Evolutionary conservation across 345 rosid species (phyloP), one percentile per base, ranked within the genome.

Genomic region (Firmiana major): DNA sequence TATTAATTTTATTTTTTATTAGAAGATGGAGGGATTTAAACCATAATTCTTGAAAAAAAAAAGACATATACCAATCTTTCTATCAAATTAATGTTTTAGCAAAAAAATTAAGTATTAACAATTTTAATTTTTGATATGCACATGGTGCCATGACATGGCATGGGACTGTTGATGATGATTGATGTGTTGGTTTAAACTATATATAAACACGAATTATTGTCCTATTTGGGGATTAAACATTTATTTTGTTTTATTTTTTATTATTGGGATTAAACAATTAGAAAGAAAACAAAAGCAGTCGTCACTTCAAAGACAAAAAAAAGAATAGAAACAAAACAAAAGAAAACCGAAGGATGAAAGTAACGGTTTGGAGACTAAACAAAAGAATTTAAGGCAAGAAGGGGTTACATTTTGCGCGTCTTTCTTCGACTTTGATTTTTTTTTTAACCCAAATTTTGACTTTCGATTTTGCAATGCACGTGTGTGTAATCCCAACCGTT

Each of bases 141-240:
- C 74, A 53, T 34, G 48, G 34, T 31, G 34, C 19, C 60, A 38
- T 38, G 40, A 71, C 74, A 49, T 8, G 45, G 28, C 13, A 26
- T 45, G 73, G 54, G 17, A 15, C 36, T 21, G 54, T 34, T 34
- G 75, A 71, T 71, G 75, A 31, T 31, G 34, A 31, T 31, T 31
- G 34, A 34, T 31, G 63, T 71, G 75, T 36, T 31, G 60, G 40
- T 31, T 51, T 71, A 31, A 31, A 31, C 15, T 51, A 34, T 6
- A 54, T 1, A n/a, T 64, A 71, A 53, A 34, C 75, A 71, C 19
- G 19, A 34, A 19, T 51, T 51, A 53, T 71, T 71, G 75, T 51
- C 75, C 31, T 34, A 12, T 51, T 19, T 31, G 62, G 38, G 60
- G 16, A 71, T 31, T 71, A 10, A 67, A 5, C 0, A 67, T 12